Percentiles rank a stretch among this genome's conserved stretches.
phyloP scores from a whole-genome alignment of 1,284 basidiomycete species.

The Sporisorium exsertum region DNA sequence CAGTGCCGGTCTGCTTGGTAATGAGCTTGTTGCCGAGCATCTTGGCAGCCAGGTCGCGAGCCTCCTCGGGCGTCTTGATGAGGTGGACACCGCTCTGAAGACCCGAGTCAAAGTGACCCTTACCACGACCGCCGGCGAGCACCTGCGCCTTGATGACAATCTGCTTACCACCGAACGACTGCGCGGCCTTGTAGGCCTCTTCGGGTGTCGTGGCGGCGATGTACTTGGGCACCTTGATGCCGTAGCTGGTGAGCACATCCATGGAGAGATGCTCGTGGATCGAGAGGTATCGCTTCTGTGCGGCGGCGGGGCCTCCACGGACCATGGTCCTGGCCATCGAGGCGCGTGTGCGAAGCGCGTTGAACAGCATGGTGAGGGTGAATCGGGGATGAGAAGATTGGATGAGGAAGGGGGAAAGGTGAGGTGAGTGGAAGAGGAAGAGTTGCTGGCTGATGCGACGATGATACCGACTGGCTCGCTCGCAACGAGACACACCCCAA shows the following conservation, averaged over 20 bases:
- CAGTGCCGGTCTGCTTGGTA: conserved; percentile 97
- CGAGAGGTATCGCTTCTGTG: conserved; percentile 90
- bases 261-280: conserved; percentile 99
- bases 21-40: conserved; percentile 97
- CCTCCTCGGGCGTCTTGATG: conserved; percentile 91
- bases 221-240: conserved; percentile 94
- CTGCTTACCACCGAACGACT: conserved; percentile 78
- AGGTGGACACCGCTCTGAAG: conserved; percentile 98
- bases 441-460: neutral
- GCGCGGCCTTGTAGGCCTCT: conserved; percentile 89
- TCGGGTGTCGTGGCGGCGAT: conserved; percentile 86
- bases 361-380: conserved; percentile 44
- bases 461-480: conserved; percentile 9
- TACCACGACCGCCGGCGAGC: conserved; percentile 96
- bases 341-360: conserved; percentile 58
- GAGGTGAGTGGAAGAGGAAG: neutral
- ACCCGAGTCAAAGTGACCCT: conserved; percentile 96
- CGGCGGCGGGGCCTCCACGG: conserved; percentile 42
- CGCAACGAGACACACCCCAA: conserved; percentile 2
- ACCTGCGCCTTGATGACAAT: conserved; percentile 93
- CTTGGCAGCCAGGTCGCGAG: conserved; percentile 84
- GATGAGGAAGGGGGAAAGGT: conserved; percentile 3
- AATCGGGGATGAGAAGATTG: neutral
- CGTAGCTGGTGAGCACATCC: conserved; percentile 95
- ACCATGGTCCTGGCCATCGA: conserved; percentile 54